phyloP scores from a whole-genome alignment of 139 green algal genomes.

The Bryopsis sp. region DNA sequence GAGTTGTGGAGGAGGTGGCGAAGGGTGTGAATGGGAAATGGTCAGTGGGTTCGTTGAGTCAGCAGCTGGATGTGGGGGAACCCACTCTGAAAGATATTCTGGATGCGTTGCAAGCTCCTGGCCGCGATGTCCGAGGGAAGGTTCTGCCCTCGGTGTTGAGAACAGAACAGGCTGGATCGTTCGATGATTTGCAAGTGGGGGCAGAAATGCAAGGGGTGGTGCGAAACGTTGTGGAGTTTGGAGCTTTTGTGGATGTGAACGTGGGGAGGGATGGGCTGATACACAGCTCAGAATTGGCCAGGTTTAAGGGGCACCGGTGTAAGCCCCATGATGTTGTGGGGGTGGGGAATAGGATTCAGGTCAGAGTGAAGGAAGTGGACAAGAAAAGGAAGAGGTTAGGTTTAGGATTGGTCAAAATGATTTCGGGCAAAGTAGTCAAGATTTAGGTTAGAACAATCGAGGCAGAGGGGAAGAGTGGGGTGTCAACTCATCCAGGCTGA shows the following conservation, averaged over 20 bases:
- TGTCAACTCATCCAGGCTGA: too few relatives aligned
- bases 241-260: slow-evolving; percentile 30
- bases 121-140: slow-evolving; percentile 9
- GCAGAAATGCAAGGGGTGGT: slow-evolving; percentile 19
- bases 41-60: background rate
- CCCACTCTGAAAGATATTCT: slow-evolving; percentile 16
- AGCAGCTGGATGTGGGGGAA: slow-evolving; percentile 5
- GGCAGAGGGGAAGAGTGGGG: too few relatives aligned
- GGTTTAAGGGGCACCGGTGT: background rate
- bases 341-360: slow-evolving; percentile 3
- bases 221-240: slow-evolving; percentile 28
- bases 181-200: slow-evolving; percentile 17
- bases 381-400: background rate
- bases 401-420: background rate
- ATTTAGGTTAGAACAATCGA: too few relatives aligned
- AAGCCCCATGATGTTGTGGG: slow-evolving; percentile 2
- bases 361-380: slow-evolving; percentile 4
- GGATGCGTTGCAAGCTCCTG: background rate
- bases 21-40: background rate
- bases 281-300: slow-evolving; percentile 15
- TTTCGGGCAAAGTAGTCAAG: too few relatives aligned
- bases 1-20: background rate
- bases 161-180: background rate
- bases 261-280: slow-evolving; percentile 18
- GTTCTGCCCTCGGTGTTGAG: background rate